These are phyloP conservation scores for Theobroma cacao DNA, from an alignment of 345 rosid genomes.

Conservation along the genomic window DNA sequence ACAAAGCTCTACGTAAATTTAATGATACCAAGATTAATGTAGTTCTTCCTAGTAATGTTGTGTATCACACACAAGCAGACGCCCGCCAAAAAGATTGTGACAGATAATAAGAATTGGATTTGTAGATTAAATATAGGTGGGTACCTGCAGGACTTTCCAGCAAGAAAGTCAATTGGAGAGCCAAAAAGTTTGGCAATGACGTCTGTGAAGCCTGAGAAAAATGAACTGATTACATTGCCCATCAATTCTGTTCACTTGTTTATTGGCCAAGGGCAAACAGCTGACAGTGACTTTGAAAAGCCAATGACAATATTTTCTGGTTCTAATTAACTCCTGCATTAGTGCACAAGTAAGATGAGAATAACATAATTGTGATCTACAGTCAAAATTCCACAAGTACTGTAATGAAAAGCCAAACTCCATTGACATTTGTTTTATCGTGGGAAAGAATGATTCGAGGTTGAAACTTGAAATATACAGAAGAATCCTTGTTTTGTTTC, in stretches of 20 bases:
- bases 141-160: constrained; percentile 66
- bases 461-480: no score
- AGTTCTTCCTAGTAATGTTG: not conserved
- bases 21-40: not conserved
- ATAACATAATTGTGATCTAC: no score
- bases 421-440: no score
- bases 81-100: not conserved
- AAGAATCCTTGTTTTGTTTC: no score
- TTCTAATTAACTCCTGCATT: no score
- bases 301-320: no score
- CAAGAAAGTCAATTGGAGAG: constrained; percentile 46
- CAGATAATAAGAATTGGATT: not conserved
- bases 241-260: constrained; percentile 4
- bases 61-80: not conserved
- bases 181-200: constrained; percentile 40
- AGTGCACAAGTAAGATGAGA: no score
- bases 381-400: no score
- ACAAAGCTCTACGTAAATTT: no score
- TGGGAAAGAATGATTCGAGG: no score
- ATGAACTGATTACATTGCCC: constrained; percentile 40
- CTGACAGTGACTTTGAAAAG: no score
- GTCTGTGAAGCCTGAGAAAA: constrained; percentile 36
- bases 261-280: not conserved
- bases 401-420: no score
- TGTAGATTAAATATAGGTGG: not conserved